A percentile compares a stretch with the other conserved stretches of the same genome.
phyloP scores from a whole-genome alignment of 768 basidiomycete species.

The Lactarius vividus region DNA sequence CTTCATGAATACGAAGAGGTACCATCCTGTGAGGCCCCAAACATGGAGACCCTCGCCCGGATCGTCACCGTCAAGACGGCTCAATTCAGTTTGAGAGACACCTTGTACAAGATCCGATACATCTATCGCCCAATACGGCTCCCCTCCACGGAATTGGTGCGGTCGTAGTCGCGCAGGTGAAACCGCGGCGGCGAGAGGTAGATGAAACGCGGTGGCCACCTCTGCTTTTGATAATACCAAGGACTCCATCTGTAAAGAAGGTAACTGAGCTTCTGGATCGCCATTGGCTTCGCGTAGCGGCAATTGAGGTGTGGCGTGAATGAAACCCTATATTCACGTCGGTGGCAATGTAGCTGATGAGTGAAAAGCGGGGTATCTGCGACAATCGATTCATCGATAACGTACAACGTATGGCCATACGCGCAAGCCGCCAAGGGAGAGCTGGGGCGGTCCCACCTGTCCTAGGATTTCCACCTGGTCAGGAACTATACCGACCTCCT shows the following conservation, averaged over 20 bases:
- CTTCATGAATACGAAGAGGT: constrained; percentile 62
- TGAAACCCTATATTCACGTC: constrained; percentile 32
- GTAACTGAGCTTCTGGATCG: constrained; percentile 44
- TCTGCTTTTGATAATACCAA: constrained; percentile 57
- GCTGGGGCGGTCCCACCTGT: constrained; percentile 57
- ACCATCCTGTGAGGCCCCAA: constrained; percentile 87
- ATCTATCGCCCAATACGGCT: constrained; percentile 65
- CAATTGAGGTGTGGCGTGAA: constrained; percentile 28
- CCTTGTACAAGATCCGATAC: constrained; percentile 55
- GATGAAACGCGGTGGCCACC: constrained; percentile 69
- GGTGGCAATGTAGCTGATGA: constrained; percentile 2
- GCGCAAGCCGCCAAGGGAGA: constrained; percentile 53
- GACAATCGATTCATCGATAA: constrained; percentile 24
- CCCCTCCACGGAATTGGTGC: constrained; percentile 52
- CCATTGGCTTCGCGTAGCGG: constrained; percentile 25
- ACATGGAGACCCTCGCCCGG: constrained; percentile 56
- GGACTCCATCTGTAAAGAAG: constrained; percentile 54
- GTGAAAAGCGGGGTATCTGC: constrained; percentile 22
- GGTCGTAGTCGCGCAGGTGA: constrained; percentile 47
- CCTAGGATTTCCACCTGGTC: constrained; percentile 65
- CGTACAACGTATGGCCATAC: constrained; percentile 80
- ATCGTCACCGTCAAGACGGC: constrained; percentile 44
- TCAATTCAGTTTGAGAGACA: constrained; percentile 32
- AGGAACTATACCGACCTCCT: constrained; percentile 67
- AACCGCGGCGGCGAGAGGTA: constrained; percentile 54